A percentile compares a stretch with the other conserved stretches of the same genome.
Conservation (phyloP, 2,329 filamentous ascomycete species). For the Fusarium coicis region DNA sequence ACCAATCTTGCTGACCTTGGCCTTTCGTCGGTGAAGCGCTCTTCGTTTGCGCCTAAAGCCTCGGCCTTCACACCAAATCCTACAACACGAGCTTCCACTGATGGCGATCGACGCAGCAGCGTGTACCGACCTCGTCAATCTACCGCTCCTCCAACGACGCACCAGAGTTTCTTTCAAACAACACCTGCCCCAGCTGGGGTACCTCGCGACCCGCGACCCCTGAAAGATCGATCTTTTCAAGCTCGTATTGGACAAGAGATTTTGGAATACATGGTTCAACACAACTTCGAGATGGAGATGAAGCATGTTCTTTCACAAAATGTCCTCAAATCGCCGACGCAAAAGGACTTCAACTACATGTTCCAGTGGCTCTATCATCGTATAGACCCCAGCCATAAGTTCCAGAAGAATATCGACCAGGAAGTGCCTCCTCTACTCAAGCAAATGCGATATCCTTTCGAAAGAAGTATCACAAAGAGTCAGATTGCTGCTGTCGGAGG, state of each 20-base stretch:
- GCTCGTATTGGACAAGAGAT: constrained; percentile 87
- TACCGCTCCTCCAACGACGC: constrained; percentile 71
- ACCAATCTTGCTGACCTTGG: constrained; percentile 82
- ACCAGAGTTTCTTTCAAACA: constrained; percentile 96
- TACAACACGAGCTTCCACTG: constrained; percentile 57
- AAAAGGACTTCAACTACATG: constrained; percentile 98
- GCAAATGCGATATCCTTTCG: constrained; percentile 93
- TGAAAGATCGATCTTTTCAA: constrained; percentile 84
- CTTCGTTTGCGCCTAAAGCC: constrained; percentile 82
- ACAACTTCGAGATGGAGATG: constrained; percentile 98
- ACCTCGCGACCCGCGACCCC: constrained; percentile 84
- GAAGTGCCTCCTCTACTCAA: constrained; percentile 94
- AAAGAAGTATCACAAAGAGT: constrained; percentile 95
- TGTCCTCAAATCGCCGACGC: constrained; percentile 90
- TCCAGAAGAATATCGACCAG: constrained; percentile 93
- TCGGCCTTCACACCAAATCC: constrained; percentile 65
- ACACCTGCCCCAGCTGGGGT: constrained; percentile 84
- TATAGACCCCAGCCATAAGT: constrained; percentile 92
- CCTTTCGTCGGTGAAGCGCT: constrained; percentile 84
- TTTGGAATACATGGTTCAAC: constrained; percentile 88
- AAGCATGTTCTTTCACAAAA: constrained; percentile 93
- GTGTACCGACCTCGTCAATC: constrained; percentile 80
- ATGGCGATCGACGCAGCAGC: constrained; percentile 77
- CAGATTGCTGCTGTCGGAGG: constrained; percentile 94
- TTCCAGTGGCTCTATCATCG: constrained; percentile 98